Conservation (phyloP, 208 protist genomes). For the Trypanosoma mega region DNA sequence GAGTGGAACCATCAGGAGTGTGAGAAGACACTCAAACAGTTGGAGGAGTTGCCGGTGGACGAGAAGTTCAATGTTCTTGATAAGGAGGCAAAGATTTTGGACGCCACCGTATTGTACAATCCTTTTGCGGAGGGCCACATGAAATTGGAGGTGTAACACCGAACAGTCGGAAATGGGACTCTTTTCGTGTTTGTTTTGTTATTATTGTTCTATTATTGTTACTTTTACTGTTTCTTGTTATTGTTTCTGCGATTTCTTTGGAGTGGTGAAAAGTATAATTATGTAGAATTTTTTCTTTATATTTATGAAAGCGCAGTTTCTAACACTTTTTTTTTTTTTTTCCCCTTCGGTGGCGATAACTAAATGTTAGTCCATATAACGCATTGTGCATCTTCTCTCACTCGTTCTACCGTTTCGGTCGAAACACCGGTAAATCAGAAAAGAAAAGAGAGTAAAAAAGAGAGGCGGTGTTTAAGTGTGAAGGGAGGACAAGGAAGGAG, state of each 20-base stretch:
- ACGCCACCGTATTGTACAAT: constrained; percentile 73
- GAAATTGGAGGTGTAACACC: constrained; percentile 23
- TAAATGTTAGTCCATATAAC: no score
- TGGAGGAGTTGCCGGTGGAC: constrained; percentile 56
- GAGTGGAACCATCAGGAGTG: constrained; percentile 31
- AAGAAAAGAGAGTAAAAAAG: no score
- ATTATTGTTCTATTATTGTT: not conserved
- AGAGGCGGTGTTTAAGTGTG: no score
- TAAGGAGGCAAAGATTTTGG: constrained; percentile 41
- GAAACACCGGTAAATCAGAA: no score
- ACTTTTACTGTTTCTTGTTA: constrained; percentile 1
- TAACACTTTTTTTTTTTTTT: no score
- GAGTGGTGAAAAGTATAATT: constrained; percentile 1
- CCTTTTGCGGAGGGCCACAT: constrained; percentile 75
- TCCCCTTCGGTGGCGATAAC: no score
- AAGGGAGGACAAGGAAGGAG: no score
- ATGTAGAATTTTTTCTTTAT: no score
- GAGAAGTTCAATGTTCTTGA: constrained; percentile 57
- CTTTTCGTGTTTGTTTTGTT: not conserved
- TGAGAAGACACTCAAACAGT: constrained; percentile 47
- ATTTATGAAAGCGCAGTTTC: no score
- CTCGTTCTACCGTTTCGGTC: no score
- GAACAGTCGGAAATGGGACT: constrained; percentile 1
- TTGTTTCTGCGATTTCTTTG: not conserved
- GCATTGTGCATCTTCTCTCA: no score